phyloP scores from a whole-genome alignment of 2,329 filamentous ascomycete genomes.

The Fusarium multiceps region DNA sequence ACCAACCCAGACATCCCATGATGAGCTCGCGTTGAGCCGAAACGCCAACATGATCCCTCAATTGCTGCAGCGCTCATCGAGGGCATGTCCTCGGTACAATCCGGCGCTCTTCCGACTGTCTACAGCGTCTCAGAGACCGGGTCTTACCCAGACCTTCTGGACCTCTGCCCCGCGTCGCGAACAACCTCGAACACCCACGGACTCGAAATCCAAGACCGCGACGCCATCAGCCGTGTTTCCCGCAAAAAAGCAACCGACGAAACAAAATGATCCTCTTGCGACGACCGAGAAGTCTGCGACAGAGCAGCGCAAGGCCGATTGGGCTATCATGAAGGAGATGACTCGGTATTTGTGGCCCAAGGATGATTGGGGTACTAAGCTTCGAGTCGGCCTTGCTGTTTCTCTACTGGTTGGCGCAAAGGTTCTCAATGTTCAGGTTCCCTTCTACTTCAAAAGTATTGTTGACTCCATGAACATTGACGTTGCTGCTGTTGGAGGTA shows the following conservation, averaged over 20 bases:
- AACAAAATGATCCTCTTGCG: slow-evolving; percentile 49
- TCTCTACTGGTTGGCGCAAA: slow-evolving; percentile 88
- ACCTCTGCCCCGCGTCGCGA: slow-evolving; percentile 48
- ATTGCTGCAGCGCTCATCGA: slow-evolving; percentile 49
- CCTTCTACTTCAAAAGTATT: slow-evolving; percentile 99
- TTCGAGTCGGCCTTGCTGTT: slow-evolving; percentile 87
- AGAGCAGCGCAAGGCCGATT: slow-evolving; percentile 95
- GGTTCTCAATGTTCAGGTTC: slow-evolving; percentile 95
- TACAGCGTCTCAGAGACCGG: slow-evolving; percentile 45
- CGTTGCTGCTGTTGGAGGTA: slow-evolving; percentile 85
- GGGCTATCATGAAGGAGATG: slow-evolving; percentile 99
- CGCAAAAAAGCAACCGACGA: slow-evolving; percentile 35
- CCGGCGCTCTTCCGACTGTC: slow-evolving; percentile 44
- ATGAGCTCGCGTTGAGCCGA: slow-evolving; percentile 45
- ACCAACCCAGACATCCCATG: slow-evolving; percentile 40
- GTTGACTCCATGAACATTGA: slow-evolving; percentile 99
- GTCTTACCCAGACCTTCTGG: slow-evolving; percentile 47
- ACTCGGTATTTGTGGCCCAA: slow-evolving; percentile 95
- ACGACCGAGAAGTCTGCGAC: slow-evolving; percentile 67
- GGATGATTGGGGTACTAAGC: slow-evolving; percentile 76
- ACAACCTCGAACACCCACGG: slow-evolving; percentile 38
- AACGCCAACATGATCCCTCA: slow-evolving; percentile 52
- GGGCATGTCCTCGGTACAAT: slow-evolving; percentile 49
- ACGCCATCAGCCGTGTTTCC: slow-evolving; percentile 37
- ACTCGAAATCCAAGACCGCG: slow-evolving; percentile 34